Conservation (phyloP, 768 basidiomycete species). For the Serpula lacrymans region DNA sequence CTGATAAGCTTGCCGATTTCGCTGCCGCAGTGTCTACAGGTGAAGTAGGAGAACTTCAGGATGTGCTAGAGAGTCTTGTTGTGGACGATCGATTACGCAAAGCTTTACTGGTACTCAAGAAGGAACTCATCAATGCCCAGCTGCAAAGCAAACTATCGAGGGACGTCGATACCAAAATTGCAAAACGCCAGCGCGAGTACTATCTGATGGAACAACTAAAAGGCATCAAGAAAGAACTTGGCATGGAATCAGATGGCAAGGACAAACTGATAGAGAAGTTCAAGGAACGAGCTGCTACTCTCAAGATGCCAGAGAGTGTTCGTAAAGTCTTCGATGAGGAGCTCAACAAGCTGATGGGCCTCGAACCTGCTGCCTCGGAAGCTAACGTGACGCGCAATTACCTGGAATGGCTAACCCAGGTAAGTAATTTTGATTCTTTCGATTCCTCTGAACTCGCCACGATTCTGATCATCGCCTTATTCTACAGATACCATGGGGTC, state of each 20-base stretch:
- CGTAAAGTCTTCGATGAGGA: constrained; percentile 97
- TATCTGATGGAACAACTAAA: constrained; percentile 97
- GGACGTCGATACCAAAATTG: constrained; percentile 93
- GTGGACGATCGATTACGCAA: constrained; percentile 90
- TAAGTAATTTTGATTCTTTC: constrained; percentile 25
- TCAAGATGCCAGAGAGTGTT: constrained; percentile 89
- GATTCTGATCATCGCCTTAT: constrained; percentile 4
- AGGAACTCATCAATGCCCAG: constrained; percentile 96
- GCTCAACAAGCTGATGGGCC: constrained; percentile 79
- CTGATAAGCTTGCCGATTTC: constrained; percentile 95
- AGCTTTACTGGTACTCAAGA: constrained; percentile 90
- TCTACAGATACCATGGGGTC: constrained; percentile 91
- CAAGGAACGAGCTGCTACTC: constrained; percentile 71
- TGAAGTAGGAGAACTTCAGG: constrained; percentile 90
- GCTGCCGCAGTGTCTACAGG: constrained; percentile 94
- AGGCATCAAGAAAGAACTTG: constrained; percentile 93
- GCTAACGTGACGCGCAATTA: constrained; percentile 95
- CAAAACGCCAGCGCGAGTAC: constrained; percentile 91
- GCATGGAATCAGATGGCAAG: constrained; percentile 94
- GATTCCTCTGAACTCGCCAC: not conserved
- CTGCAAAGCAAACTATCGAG: constrained; percentile 88
- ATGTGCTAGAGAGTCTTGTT: constrained; percentile 81
- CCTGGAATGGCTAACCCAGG: constrained; percentile 89
- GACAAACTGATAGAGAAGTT: constrained; percentile 93
- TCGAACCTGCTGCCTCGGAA: constrained; percentile 90